These are phyloP conservation scores for Leishmania martiniquensis DNA, from an alignment of 208 protist genomes.

Conservation along the genomic window DNA sequence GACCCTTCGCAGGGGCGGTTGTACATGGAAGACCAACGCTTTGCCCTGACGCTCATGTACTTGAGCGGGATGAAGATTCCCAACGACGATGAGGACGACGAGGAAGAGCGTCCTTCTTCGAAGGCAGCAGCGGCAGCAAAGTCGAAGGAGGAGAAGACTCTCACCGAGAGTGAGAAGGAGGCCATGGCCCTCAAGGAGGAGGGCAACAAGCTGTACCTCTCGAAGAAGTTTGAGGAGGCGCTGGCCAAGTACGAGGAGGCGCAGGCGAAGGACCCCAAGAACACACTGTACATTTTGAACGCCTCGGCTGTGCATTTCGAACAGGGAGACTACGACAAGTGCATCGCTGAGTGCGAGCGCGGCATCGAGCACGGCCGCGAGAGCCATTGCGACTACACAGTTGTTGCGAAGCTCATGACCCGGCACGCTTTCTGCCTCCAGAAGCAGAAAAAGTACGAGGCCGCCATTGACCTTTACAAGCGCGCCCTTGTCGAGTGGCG, in stretches of 20 bases:
- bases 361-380: conserved; percentile 88
- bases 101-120: conserved; percentile 40
- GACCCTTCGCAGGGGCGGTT: conserved; percentile 71
- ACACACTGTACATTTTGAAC: conserved; percentile 92
- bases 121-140: conserved; percentile 31
- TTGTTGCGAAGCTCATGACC: conserved; percentile 92
- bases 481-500: conserved; percentile 93
- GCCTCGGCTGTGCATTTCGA: conserved; percentile 95
- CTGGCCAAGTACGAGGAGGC: conserved; percentile 90
- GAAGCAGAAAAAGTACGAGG: conserved; percentile 81
- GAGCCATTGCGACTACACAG: conserved; percentile 93
- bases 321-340: conserved; percentile 92
- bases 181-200: conserved; percentile 88
- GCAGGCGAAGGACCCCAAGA: conserved; percentile 78
- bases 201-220: conserved; percentile 96
- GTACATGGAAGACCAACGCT: conserved; percentile 88
- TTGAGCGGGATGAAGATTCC: conserved; percentile 83
- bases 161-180: conserved; percentile 68
- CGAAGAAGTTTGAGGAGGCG: conserved; percentile 94
- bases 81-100: conserved; percentile 62
- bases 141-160: conserved; percentile 35
- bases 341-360: conserved; percentile 90
- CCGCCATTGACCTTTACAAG: conserved; percentile 93
- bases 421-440: conserved; percentile 89
- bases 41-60: conserved; percentile 81